Evolutionary conservation across 202 grass and related monocot species (phyloP).

Genomic region (Elaeis oleifera): DNA sequence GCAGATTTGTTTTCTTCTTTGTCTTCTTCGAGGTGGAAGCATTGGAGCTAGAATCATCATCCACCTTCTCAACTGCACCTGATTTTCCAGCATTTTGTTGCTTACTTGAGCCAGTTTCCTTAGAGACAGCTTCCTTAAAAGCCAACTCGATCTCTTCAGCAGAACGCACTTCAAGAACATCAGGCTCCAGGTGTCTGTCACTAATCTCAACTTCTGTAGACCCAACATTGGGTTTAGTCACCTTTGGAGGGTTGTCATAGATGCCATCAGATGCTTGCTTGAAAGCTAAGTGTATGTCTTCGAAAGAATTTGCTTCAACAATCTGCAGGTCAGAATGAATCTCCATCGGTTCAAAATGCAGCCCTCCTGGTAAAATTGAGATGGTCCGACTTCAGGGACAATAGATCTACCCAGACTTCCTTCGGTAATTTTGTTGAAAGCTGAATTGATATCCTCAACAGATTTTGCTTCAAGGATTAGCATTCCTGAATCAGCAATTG

Average conservation of each 20-base stretch:
- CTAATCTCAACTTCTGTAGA: not conserved
- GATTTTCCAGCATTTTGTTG: not conserved
- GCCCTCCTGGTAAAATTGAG: conserved; percentile 22
- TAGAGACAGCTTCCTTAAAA: conserved; percentile 14
- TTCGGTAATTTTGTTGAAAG: conserved; percentile 8
- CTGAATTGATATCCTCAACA: conserved; percentile 18
- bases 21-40: not conserved
- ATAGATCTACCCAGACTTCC: not conserved
- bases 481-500: not conserved
- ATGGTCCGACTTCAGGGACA: not conserved
- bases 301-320: not conserved
- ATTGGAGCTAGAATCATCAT: not conserved
- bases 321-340: not conserved
- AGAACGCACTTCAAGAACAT: conserved; percentile 31
- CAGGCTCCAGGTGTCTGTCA: conserved; percentile 6
- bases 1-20: not conserved
- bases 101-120: not conserved
- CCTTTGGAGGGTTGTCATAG: not conserved
- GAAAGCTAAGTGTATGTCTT: not conserved
- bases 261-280: conserved; percentile 3
- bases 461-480: conserved; percentile 15
- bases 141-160: conserved; percentile 26
- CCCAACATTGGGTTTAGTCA: not conserved
- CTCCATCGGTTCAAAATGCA: not conserved
- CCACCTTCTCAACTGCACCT: not conserved